Base-by-base conservation (phyloP, 2,329 filamentous ascomycete genomes). In the Calonectria hawksworthii region DNA sequence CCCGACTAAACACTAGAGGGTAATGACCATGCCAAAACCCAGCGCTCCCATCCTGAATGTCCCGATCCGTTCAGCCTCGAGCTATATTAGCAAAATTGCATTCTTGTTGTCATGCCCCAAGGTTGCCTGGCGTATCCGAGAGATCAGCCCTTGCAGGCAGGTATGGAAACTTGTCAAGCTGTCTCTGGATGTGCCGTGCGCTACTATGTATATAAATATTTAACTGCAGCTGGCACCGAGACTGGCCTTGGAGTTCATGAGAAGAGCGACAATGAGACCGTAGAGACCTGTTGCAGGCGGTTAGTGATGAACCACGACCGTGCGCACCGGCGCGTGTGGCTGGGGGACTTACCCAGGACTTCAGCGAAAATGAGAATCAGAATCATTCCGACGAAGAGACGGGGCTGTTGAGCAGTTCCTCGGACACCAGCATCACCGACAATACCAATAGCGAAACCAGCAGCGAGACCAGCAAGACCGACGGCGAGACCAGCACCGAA, bases 341-440 rank as follows among this genome's bases (percentile, higher is more conserved):
- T 52, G 13, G 32, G 32, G 28, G 34, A 89, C 93, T 77, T 90
- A 97, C 96, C 96, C 93, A 98, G 89, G 81, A 98, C 96, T 96
- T 98, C 96, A 81, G 96, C 96, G 91, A 98, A 98, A 96, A 98
- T 98, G 89, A 98, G 95, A 90, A 98, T 98, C 86, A 98, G 88
- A 88, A 98, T 98, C 96, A 98, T 98, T 88, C 96, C 96, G 85
- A 98, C 96, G 88, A 98, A 98, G 80, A 98, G 91, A 85, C 94
- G 91, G 76, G 94, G 94, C 86, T 96, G 94, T 85, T 96, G 94
- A 73, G 95, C 94, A 79, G 94, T 95, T 89, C 94, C 95, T 84
- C 95, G 92, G 75, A 97, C 95, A 94, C 95, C 95, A 82, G 95
- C 95, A 82, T 97, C 95, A 90, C 95, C 94, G 78, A 96, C 94